Base-by-base conservation (phyloP, 1,139 yeast genomes). In the Candida sanyaensis region DNA sequence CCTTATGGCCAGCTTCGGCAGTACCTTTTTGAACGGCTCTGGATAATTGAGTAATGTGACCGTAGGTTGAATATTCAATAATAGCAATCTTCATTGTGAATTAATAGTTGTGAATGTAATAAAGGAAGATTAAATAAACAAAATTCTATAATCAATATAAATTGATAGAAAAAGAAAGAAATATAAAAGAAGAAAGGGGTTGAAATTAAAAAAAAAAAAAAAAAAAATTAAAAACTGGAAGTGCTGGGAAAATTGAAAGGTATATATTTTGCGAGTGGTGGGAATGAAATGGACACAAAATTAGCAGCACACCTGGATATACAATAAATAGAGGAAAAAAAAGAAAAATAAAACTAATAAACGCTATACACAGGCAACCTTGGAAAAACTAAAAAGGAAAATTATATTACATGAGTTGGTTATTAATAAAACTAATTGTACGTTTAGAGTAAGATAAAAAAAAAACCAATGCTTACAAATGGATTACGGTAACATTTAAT, bases 31-130 rank as follows among this genome's bases (percentile, higher is more conserved):
- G 67, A 47, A 75, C 62, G 37, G 69, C 64, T 51, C 68, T 62
- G 38, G 83, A 86, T 64, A 84, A 61, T 38, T 66, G 61, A 50
- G 73, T 71, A 52, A 83, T 66, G 63, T 85, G 91, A 47, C 87
- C 87, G 63, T 82, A 84, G 40, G 81, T 71, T 41, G 89, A 81
- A 66, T 83, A 84, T 57, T 78, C 71, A 51, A 84, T 70, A 59
- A 85, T 78, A 13, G 78, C 79, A 32, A 72, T 61, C 63, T 73
- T 73, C 68, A 66, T 65, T 28, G 33, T 44, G 40, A 37, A 23
- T 36, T 43, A 28, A 21, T 43, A 13, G 10, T 23, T 34, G 13
- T 28, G 11, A 11, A 12, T 12, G 24, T 28, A 5, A 13, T 38
- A 10, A 27, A 13, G 31, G 30, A 11, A n/a, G 32, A 26, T 12